phyloP scores from a whole-genome alignment of 2,329 filamentous ascomycete species.

The Microsporum ferrugineum region DNA sequence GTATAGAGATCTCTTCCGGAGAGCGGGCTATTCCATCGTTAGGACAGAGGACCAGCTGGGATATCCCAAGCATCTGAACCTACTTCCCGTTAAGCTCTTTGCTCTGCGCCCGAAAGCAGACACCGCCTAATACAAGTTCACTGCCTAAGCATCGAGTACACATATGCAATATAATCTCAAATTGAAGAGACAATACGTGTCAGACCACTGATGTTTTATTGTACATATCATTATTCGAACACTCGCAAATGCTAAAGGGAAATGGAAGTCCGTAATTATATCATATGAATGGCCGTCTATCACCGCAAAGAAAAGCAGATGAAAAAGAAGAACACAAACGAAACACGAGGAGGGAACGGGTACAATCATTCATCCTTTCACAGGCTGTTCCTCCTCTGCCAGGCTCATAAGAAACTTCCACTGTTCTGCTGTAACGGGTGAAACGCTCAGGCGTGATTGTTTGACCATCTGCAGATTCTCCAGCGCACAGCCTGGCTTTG shows the following conservation, averaged over 20 bases:
- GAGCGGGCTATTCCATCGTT: slow-evolving; percentile 57
- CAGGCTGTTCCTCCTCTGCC: slow-evolving; percentile 23
- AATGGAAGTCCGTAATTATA: neutral
- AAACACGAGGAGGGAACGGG: neutral
- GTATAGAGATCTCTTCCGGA: slow-evolving; percentile 56
- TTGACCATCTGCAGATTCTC: slow-evolving; percentile 73
- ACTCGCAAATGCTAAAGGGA: neutral
- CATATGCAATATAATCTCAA: neutral
- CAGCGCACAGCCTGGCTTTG: slow-evolving; percentile 45
- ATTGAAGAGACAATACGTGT: neutral
- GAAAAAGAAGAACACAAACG: neutral
- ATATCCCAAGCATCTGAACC: slow-evolving; percentile 48
- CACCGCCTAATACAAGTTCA: neutral
- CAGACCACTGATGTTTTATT: neutral
- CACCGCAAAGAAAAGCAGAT: neutral
- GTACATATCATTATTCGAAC: neutral
- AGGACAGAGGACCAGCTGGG: slow-evolving; percentile 61
- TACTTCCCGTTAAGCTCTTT: slow-evolving; percentile 69
- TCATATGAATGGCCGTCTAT: too few species aligned
- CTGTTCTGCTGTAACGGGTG: slow-evolving; percentile 35
- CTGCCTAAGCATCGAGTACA: neutral
- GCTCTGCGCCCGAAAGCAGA: slow-evolving; percentile 44
- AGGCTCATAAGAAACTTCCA: slow-evolving; percentile 40
- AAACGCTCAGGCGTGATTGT: slow-evolving; percentile 70
- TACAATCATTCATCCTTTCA: neutral